Conservation (phyloP, 179 eudicot species). For the Sideroxylon spinosum region DNA sequence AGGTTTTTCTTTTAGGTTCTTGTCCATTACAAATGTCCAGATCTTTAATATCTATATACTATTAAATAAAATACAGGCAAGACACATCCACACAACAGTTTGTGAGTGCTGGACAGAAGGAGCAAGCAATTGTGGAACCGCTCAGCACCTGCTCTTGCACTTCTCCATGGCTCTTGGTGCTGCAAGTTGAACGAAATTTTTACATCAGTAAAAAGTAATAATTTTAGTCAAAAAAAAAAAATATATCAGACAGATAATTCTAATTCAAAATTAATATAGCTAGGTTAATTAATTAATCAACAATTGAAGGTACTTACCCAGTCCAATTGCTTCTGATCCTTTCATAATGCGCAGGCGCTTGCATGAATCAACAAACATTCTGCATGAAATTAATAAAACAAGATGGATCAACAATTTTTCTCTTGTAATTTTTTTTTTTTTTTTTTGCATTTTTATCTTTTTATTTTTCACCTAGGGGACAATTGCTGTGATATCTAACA, state of each 20-base stretch:
- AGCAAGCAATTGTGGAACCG: neutral
- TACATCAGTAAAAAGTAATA: no score
- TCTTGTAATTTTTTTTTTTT: neutral
- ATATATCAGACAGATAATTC: no score
- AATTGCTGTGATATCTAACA: no score
- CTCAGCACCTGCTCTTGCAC: slow-evolving; percentile 54
- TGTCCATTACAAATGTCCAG: slow-evolving; percentile 43
- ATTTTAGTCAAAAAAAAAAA: no score
- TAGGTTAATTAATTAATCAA: neutral
- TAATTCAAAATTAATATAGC: neutral
- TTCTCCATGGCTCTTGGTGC: slow-evolving; percentile 65
- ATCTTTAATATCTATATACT: slow-evolving; percentile 30
- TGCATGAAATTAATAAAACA: slow-evolving; percentile 5
- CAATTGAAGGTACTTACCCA: slow-evolving; percentile 13
- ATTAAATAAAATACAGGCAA: slow-evolving; percentile 33
- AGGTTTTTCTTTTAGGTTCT: slow-evolving; percentile 23
- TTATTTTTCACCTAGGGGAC: neutral
- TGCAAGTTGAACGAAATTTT: slow-evolving; percentile 17
- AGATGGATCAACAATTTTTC: neutral
- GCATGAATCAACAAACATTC: slow-evolving; percentile 47
- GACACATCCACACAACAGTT: slow-evolving; percentile 21
- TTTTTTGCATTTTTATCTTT: neutral
- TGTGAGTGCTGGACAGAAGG: slow-evolving; percentile 3
- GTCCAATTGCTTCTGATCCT: slow-evolving; percentile 46
- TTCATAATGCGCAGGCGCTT: slow-evolving; percentile 44